Percentiles rank a stretch among this genome's conserved stretches.
These are phyloP conservation scores for Mycena albidolilacea DNA, from an alignment of 768 basidiomycete genomes.

Conservation along the genomic window DNA sequence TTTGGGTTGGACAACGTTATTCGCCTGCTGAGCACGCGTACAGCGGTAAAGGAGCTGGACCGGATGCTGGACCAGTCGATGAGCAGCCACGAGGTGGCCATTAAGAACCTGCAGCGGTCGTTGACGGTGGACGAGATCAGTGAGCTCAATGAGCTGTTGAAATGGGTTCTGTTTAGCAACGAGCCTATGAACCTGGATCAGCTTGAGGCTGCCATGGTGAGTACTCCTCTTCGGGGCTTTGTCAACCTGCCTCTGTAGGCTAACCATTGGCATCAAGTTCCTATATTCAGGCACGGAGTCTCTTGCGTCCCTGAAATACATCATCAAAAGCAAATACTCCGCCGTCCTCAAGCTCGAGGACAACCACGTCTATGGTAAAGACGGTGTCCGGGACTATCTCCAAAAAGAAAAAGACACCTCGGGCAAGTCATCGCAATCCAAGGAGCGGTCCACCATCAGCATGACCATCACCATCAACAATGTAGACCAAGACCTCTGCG, in stretches of 20 bases:
- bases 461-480: constrained; percentile 14
- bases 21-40: background rate
- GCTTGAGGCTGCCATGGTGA: constrained; percentile 11
- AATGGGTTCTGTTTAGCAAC: background rate
- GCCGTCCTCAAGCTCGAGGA: constrained; percentile 5
- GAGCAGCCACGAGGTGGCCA: constrained; percentile 1
- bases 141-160: background rate
- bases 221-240: background rate
- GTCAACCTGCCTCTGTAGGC: background rate
- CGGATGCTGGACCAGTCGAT: constrained; percentile 1
- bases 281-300: constrained; percentile 5
- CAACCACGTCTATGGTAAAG: background rate
- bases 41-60: background rate
- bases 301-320: background rate
- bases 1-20: constrained; percentile 1
- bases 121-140: background rate
- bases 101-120: constrained; percentile 11
- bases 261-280: constrained; percentile 2
- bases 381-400: background rate
- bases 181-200: background rate
- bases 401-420: background rate
- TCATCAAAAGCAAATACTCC: background rate
- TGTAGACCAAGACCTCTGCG: background rate
- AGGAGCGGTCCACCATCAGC: background rate
- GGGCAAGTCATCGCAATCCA: background rate